Evolutionary conservation across 352 stramenopile genomes (phyloP), one percentile per base, ranked within the genome.

Genomic region (Peronospora tabacina): DNA sequence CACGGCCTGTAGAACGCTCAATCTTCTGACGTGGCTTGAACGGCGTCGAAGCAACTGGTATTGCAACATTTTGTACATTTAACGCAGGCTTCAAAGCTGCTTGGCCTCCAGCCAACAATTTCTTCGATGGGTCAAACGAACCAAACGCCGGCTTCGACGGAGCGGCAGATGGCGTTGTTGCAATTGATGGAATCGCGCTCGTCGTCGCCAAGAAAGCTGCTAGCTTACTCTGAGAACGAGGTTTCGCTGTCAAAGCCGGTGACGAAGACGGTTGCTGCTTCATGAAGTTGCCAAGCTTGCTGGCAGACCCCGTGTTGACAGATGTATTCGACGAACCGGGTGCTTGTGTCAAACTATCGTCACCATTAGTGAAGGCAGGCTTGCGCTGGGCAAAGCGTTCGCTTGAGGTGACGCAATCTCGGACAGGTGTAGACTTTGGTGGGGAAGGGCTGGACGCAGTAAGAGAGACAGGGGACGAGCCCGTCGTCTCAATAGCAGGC

Each of bases 231-330:
- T 85, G 72, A 5, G 78, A 82, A 0, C 79, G 68, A 29, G 66
- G 36, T 44, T 88, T 88, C 33, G 35, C 50, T 8, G 47, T 50
- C 4, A 54, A 49, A 7, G 19, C 58, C 7, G 52, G 16, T 0
- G 75, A 57, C 2, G 70, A 28, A 0, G 65, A 42, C 39, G 81
- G 71, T 44, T 86, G 71, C 41, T 90, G 78, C 54, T 72, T 70
- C 66, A 91, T 88, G 44, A 94, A 92, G 41, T 70, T 70, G 28
- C 70, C 74, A 20, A 94, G 71, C 46, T 92, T 87, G 51, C 72
- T 91, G 16, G 54, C 58, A 30, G 46, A 57, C 15, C 38, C 46
- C 13, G 59, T 63, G 44, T 47, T 66, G 15, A 54, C 46, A 13
- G 48, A 35, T 22, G 55, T 40, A 16, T 56, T 66, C n/a, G 45